Evolutionary conservation across 2,329 filamentous ascomycete species (phyloP).

Genomic region (Orbilia oligospora): DNA sequence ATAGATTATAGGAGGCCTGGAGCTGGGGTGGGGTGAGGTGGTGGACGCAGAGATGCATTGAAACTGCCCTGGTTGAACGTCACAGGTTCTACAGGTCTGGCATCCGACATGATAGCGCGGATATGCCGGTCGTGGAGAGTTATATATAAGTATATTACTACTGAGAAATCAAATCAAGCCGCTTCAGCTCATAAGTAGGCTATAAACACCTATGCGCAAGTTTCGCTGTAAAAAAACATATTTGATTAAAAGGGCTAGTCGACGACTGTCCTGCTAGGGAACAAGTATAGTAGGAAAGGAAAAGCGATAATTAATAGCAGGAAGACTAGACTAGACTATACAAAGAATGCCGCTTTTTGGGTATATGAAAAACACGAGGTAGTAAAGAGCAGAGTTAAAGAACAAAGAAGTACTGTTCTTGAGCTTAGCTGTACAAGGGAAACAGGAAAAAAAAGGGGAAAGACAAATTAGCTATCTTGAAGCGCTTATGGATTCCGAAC

Average conservation of each 20-base stretch:
- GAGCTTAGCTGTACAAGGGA: conserved; percentile 26
- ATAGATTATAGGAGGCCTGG: background rate
- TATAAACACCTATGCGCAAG: background rate
- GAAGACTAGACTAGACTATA: conserved; percentile 8
- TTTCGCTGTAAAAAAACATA: background rate
- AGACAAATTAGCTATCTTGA: conserved; percentile 9
- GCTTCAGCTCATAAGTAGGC: too few species aligned
- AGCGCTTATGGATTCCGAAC: background rate
- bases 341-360: conserved; percentile 60
- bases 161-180: background rate
- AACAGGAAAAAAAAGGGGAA: background rate
- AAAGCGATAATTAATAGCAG: background rate
- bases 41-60: background rate
- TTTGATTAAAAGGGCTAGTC: background rate
- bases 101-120: background rate
- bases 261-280: background rate
- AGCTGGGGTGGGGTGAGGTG: background rate
- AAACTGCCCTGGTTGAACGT: background rate
- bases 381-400: conserved; percentile 2
- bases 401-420: background rate
- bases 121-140: background rate
- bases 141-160: background rate
- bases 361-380: conserved; percentile 49
- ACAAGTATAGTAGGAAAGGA: background rate
- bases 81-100: background rate